phyloP scores from a whole-genome alignment of 2,329 filamentous ascomycete species.

The Tolypocladium nubicola region DNA sequence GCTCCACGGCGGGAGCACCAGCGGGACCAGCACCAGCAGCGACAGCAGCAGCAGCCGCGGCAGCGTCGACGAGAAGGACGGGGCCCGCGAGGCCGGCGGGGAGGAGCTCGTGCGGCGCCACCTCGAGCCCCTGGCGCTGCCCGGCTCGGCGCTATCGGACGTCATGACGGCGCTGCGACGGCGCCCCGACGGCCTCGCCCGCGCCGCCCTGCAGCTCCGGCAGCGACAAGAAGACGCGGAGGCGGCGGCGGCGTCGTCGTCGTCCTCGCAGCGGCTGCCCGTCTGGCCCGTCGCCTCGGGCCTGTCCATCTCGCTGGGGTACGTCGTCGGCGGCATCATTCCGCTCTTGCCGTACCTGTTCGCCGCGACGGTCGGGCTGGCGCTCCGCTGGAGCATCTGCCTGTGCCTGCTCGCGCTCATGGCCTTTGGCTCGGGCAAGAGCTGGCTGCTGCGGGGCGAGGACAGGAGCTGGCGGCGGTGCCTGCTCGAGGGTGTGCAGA shows the following conservation, averaged over 20 bases:
- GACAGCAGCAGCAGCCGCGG: constrained; percentile 1
- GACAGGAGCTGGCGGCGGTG: constrained; percentile 8
- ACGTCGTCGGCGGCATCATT: constrained; percentile 51
- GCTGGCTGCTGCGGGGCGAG: constrained; percentile 22
- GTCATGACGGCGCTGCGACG: constrained; percentile 15
- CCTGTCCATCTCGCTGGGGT: constrained; percentile 49
- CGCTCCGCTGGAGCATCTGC: constrained; percentile 41
- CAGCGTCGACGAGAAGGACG: constrained; percentile 7
- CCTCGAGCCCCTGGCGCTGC: constrained; percentile 20
- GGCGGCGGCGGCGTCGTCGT: neutral
- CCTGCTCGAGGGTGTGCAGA: constrained; percentile 19
- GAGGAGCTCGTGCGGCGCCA: constrained; percentile 19
- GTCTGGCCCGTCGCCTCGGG: constrained; percentile 36
- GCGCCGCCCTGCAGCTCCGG: constrained; percentile 10
- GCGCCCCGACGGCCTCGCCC: constrained; percentile 19
- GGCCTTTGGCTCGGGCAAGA: constrained; percentile 46
- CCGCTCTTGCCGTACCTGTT: constrained; percentile 55
- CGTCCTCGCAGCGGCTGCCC: constrained; percentile 9
- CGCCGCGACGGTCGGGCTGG: constrained; percentile 22
- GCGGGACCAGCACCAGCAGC: constrained; percentile 1
- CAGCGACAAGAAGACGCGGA: neutral
- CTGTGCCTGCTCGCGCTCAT: constrained; percentile 46
- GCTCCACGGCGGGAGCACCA: constrained; percentile 7
- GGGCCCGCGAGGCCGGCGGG: neutral
- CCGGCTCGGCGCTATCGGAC: constrained; percentile 7